Evolutionary conservation across 148 eudicot genomes (phyloP).

Genomic region (Cornus suecica): DNA sequence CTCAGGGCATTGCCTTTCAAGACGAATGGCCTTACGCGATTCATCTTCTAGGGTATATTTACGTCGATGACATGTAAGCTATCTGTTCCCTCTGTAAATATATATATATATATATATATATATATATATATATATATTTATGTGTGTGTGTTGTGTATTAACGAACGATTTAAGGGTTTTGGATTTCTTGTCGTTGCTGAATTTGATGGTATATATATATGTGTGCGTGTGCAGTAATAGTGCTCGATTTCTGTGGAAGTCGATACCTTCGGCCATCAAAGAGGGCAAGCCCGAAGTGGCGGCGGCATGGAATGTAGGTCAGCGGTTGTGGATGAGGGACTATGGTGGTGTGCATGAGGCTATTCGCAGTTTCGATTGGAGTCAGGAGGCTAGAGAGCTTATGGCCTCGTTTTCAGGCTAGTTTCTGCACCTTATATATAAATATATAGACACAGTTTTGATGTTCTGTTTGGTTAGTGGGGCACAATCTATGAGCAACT

Average conservation of each 20-base stretch:
- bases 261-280: slow-evolving; percentile 55
- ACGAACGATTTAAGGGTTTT: too few species aligned
- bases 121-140: background rate
- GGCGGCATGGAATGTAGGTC: slow-evolving; percentile 82
- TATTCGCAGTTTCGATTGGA: slow-evolving; percentile 70
- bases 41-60: slow-evolving; percentile 79
- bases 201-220: background rate
- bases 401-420: slow-evolving; percentile 68
- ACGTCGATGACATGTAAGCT: slow-evolving; percentile 63
- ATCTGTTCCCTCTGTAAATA: background rate
- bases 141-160: too few species aligned
- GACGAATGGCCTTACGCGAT: slow-evolving; percentile 86
- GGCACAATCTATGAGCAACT: too few species aligned
- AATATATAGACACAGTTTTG: too few species aligned
- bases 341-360: slow-evolving; percentile 74
- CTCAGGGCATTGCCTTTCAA: slow-evolving; percentile 56
- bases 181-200: background rate
- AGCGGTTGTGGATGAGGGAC: slow-evolving; percentile 76
- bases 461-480: background rate
- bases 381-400: slow-evolving; percentile 53
- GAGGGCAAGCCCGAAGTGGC: slow-evolving; percentile 64
- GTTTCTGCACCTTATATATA: slow-evolving; percentile 3
- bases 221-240: slow-evolving; percentile 89
- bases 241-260: slow-evolving; percentile 89
- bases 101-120: background rate